phyloP scores from a whole-genome alignment of 257 asterid genomes.

The Solanum chaucha region DNA sequence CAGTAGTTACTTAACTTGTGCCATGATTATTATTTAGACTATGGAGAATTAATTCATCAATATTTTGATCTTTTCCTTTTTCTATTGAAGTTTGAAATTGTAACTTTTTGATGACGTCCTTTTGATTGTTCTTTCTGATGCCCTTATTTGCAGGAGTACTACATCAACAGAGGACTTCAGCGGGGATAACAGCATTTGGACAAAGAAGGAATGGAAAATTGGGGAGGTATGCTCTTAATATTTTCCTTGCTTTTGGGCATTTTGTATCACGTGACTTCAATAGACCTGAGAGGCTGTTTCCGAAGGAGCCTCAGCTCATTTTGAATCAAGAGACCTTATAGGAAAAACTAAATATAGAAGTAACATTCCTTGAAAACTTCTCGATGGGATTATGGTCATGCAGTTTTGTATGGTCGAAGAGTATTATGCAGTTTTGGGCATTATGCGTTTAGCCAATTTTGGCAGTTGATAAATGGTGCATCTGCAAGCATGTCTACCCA shows the following conservation, averaged over 20 bases:
- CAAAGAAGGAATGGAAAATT: conserved; percentile 38
- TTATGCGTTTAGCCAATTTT: neutral
- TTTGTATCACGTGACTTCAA: neutral
- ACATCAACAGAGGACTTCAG: conserved; percentile 10
- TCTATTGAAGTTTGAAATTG: neutral
- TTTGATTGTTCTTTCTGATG: neutral
- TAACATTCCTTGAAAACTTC: neutral
- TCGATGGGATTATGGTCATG: neutral
- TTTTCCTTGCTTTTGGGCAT: neutral
- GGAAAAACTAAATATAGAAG: neutral
- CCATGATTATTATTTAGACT: neutral
- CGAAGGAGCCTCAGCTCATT: neutral
- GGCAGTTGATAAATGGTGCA: neutral
- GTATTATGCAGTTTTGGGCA: neutral
- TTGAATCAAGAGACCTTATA: neutral
- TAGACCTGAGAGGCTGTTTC: neutral
- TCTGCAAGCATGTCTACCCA: neutral
- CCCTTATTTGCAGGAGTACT: conserved; percentile 26
- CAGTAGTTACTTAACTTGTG: neutral
- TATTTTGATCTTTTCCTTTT: neutral
- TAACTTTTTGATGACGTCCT: neutral
- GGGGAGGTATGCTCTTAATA: conserved; percentile 47
- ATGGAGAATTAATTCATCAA: neutral
- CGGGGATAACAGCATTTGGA: conserved; percentile 58
- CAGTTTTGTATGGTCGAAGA: neutral